Percentiles rank a stretch among this genome's conserved stretches.
Evolutionary conservation across 1,284 basidiomycete genomes (phyloP).

Genomic region (Polyporus tsugae): DNA sequence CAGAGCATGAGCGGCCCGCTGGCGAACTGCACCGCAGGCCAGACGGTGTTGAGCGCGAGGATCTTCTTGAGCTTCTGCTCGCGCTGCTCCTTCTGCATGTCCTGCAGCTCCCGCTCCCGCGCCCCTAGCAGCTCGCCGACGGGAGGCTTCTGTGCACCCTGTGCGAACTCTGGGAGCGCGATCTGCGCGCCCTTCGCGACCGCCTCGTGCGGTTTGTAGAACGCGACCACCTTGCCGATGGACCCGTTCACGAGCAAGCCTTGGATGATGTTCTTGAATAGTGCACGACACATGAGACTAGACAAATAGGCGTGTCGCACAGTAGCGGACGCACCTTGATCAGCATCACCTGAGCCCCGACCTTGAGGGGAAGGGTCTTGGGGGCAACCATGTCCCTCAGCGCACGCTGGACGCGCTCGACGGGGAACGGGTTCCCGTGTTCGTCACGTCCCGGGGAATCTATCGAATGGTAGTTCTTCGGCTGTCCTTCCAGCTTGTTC

Average conservation of each 20-base stretch:
- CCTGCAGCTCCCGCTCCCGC: slow-evolving; percentile 1
- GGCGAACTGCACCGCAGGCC: slow-evolving; percentile 67
- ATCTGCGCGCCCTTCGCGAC: slow-evolving; percentile 48
- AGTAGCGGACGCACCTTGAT: slow-evolving; percentile 45
- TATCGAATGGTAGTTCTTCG: slow-evolving; percentile 46
- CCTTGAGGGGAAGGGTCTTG: slow-evolving; percentile 43
- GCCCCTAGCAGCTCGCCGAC: not conserved
- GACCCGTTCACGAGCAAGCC: slow-evolving; percentile 34
- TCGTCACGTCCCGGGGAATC: slow-evolving; percentile 46
- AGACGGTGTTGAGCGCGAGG: slow-evolving; percentile 37
- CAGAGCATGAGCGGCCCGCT: slow-evolving; percentile 54
- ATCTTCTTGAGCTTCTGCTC: slow-evolving; percentile 23
- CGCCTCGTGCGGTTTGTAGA: slow-evolving; percentile 58
- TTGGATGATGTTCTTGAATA: slow-evolving; percentile 40
- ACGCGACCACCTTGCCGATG: slow-evolving; percentile 53
- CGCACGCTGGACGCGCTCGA: slow-evolving; percentile 35
- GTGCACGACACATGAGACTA: not conserved
- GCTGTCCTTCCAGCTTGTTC: slow-evolving; percentile 36
- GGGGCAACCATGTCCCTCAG: slow-evolving; percentile 45
- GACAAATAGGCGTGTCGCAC: not conserved
- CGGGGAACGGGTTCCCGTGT: slow-evolving; percentile 25
- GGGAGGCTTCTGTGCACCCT: not conserved
- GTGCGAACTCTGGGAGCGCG: slow-evolving; percentile 38
- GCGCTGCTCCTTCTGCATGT: slow-evolving; percentile 14
- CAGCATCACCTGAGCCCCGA: slow-evolving; percentile 53